A percentile compares a stretch with the other conserved stretches of the same genome.
These are phyloP conservation scores for Yamadazyma triangularis DNA, from an alignment of 1,139 yeast genomes.

Conservation along the genomic window DNA sequence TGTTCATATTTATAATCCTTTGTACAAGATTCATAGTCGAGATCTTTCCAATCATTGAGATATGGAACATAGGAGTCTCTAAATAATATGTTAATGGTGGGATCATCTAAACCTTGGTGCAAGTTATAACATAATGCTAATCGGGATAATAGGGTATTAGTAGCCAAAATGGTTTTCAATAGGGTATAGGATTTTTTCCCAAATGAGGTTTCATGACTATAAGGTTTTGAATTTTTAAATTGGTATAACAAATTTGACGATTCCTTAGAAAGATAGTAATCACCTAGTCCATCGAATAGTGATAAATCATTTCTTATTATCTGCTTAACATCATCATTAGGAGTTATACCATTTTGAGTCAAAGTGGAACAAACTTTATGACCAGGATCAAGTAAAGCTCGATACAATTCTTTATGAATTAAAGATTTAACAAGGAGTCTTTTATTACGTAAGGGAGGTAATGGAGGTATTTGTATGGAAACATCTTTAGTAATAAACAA, in stretches of 20 bases:
- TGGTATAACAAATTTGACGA: slow-evolving; percentile 33
- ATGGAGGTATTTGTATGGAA: slow-evolving; percentile 28
- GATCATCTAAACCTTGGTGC: slow-evolving; percentile 32
- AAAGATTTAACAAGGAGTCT: slow-evolving; percentile 32
- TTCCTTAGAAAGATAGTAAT: slow-evolving; percentile 37
- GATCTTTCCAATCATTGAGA: slow-evolving; percentile 15
- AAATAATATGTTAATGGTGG: slow-evolving; percentile 16
- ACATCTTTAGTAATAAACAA: slow-evolving; percentile 22
- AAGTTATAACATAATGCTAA: slow-evolving; percentile 35
- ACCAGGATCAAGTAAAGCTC: slow-evolving; percentile 26
- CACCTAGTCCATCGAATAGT: slow-evolving; percentile 44
- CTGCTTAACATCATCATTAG: slow-evolving; percentile 17
- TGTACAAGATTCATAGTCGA: slow-evolving; percentile 14
- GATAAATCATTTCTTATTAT: slow-evolving; percentile 34
- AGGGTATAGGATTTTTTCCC: slow-evolving; percentile 22
- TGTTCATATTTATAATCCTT: slow-evolving; percentile 30
- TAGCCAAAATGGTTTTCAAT: slow-evolving; percentile 32
- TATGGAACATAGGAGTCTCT: slow-evolving; percentile 20
- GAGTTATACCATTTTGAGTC: slow-evolving; percentile 11
- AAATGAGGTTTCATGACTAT: slow-evolving; percentile 9
- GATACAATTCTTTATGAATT: slow-evolving; percentile 38
- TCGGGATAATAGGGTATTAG: slow-evolving; percentile 37
- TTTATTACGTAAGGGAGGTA: slow-evolving; percentile 31
- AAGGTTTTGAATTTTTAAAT: slow-evolving; percentile 19
- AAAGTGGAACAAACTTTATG: slow-evolving; percentile 29